Evolutionary conservation across 108 stramenopile genomes (phyloP).

Genomic region (Cylindrotheca fusiformis): DNA sequence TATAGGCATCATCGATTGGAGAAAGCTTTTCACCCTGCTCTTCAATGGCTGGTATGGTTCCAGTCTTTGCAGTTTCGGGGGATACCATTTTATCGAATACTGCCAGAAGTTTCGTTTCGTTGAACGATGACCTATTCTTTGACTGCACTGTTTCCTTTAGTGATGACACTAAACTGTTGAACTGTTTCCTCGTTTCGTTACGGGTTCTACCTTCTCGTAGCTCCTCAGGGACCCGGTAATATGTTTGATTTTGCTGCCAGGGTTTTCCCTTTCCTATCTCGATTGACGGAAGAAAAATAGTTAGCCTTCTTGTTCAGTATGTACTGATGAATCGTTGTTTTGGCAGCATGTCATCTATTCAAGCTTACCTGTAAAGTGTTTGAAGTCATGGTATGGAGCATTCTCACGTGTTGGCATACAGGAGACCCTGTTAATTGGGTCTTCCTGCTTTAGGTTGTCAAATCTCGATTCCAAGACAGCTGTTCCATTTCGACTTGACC

Average conservation of each 20-base stretch:
- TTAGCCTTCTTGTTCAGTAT: too few species aligned
- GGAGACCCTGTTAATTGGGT: not conserved
- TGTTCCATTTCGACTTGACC: constrained; percentile 11
- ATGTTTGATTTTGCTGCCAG: not conserved
- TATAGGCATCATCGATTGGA: not conserved
- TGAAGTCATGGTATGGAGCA: constrained; percentile 35
- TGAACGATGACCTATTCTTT: not conserved
- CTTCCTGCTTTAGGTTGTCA: not conserved
- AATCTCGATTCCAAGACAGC: not conserved
- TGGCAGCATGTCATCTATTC: not conserved
- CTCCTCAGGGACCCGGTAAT: not conserved
- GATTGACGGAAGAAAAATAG: not conserved
- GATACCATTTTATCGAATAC: not conserved
- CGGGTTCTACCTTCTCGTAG: too few species aligned
- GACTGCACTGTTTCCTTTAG: not conserved
- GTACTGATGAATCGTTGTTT: not conserved
- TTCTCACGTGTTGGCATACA: constrained; percentile 1
- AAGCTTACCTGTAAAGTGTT: constrained; percentile 42
- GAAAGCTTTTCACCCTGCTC: not conserved
- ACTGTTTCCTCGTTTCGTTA: not conserved
- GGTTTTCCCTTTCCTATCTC: not conserved
- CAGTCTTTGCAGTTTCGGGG: not conserved
- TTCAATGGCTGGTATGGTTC: not conserved
- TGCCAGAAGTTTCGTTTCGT: not conserved
- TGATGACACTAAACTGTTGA: not conserved